Percentiles rank a stretch among this genome's conserved stretches.
Evolutionary conservation across 2,329 filamentous ascomycete species (phyloP).

Genomic region (Phialemonium atrogriseum): DNA sequence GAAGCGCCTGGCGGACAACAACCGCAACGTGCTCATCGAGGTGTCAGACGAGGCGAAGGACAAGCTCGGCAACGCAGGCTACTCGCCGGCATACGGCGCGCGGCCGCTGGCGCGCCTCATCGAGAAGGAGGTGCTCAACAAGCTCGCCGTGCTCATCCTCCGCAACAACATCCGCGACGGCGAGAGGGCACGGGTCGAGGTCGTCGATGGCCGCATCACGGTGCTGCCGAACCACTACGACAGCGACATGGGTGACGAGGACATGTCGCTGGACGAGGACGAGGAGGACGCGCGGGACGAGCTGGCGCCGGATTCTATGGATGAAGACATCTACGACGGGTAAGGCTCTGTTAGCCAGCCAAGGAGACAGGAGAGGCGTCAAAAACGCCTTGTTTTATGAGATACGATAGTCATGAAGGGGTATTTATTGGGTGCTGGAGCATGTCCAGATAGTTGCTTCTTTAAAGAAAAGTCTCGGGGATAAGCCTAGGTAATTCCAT

Average conservation of each 20-base stretch:
- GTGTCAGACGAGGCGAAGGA: constrained; percentile 81
- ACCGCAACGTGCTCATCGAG: constrained; percentile 76
- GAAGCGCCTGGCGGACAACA: constrained; percentile 77
- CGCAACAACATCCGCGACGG: constrained; percentile 79
- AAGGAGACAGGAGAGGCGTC: not conserved
- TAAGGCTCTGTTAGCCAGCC: constrained; percentile 5
- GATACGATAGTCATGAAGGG: too few relatives aligned
- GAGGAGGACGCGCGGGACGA: constrained; percentile 71
- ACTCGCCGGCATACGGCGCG: constrained; percentile 92
- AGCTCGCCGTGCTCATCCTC: constrained; percentile 83
- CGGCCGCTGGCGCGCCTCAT: constrained; percentile 82
- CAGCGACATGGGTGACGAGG: constrained; percentile 53
- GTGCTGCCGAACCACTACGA: constrained; percentile 76
- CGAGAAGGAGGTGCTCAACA: constrained; percentile 95
- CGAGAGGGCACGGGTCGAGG: constrained; percentile 69
- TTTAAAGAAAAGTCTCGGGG: too few relatives aligned
- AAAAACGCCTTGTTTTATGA: too few relatives aligned
- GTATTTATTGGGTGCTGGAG: too few relatives aligned
- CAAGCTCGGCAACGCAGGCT: constrained; percentile 84
- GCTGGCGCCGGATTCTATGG: constrained; percentile 49
- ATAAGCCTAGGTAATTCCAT: too few relatives aligned
- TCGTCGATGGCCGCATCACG: constrained; percentile 70
- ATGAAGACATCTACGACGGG: constrained; percentile 44
- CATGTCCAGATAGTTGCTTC: too few relatives aligned
- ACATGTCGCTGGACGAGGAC: constrained; percentile 59